Conservation (phyloP, 768 basidiomycete species). For the Lepiota subincarnata region DNA sequence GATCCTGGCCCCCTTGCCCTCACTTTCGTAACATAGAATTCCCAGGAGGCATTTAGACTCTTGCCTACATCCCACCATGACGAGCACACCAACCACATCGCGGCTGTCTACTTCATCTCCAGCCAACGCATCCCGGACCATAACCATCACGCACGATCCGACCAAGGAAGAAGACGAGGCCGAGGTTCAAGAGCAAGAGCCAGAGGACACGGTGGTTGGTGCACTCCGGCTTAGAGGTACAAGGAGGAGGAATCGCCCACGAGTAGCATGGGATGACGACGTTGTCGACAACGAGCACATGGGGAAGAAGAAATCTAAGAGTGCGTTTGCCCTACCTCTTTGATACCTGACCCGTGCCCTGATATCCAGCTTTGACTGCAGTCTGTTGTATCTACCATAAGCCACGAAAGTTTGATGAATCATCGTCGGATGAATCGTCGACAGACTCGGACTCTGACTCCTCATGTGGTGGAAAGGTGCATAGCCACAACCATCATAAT, state of each 20-base stretch:
- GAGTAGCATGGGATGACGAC: conserved; percentile 80
- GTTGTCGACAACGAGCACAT: conserved; percentile 89
- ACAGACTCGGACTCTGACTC: conserved; percentile 49
- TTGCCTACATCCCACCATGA: no score
- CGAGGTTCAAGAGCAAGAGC: conserved; percentile 11
- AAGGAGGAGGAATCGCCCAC: conserved; percentile 34
- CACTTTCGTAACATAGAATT: no score
- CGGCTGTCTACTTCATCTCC: conserved; percentile 38
- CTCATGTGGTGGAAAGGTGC: conserved; percentile 20
- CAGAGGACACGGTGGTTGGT: conserved; percentile 31
- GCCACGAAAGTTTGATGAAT: conserved; percentile 76
- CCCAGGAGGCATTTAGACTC: no score
- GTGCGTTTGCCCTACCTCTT: conserved; percentile 42
- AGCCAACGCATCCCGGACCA: conserved; percentile 50
- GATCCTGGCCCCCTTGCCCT: no score
- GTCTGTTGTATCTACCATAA: conserved; percentile 97
- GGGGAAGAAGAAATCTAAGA: conserved; percentile 90
- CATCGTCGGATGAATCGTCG: conserved; percentile 55
- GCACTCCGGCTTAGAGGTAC: conserved; percentile 59
- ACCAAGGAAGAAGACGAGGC: conserved; percentile 24
- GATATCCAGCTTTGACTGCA: conserved; percentile 25
- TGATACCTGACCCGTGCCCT: background rate
- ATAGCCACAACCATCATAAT: conserved; percentile 15
- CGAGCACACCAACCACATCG: conserved; percentile 18
- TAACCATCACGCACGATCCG: conserved; percentile 38